Evolutionary conservation across 2,329 filamentous ascomycete genomes (phyloP).

Genomic region (Aureobasidium sp.): DNA sequence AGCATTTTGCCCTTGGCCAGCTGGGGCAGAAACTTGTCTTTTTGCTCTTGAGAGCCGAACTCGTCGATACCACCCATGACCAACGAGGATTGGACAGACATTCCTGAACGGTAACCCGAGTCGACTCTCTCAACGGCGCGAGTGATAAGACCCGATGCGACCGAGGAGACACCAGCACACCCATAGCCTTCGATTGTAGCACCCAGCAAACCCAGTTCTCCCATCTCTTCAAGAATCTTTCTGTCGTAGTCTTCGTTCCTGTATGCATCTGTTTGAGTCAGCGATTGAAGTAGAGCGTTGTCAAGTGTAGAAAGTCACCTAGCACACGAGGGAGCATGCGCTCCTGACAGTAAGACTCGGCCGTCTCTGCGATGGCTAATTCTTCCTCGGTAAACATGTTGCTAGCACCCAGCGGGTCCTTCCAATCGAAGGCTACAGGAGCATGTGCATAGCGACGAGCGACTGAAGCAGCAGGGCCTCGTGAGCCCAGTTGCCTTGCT

Average conservation of each 20-base stretch:
- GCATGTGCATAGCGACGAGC: conserved; percentile 34
- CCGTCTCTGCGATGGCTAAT: conserved; percentile 78
- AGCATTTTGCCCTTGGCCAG: conserved; percentile 77
- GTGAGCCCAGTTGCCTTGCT: conserved; percentile 31
- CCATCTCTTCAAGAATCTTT: conserved; percentile 84
- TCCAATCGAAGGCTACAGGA: conserved; percentile 66
- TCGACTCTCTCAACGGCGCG: conserved; percentile 85
- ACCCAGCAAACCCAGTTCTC: conserved; percentile 78
- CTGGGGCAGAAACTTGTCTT: conserved; percentile 69
- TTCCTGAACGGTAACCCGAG: conserved; percentile 82
- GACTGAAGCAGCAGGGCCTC: conserved; percentile 22
- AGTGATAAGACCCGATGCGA: conserved; percentile 83
- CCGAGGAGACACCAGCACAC: conserved; percentile 78
- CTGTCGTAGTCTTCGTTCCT: conserved; percentile 79
- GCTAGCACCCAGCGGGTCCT: conserved; percentile 71
- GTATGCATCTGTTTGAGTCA: conserved; percentile 57
- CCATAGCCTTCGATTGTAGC: conserved; percentile 80
- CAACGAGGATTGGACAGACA: conserved; percentile 89
- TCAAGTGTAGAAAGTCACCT: conserved; percentile 43
- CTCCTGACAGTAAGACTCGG: conserved; percentile 90
- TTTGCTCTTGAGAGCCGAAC: conserved; percentile 78
- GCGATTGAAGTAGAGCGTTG: neutral
- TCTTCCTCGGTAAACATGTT: conserved; percentile 84
- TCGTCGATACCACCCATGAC: conserved; percentile 89
- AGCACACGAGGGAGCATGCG: conserved; percentile 75